Conservation (phyloP, 1,284 basidiomycete genomes). For the Athelia sp. region DNA sequence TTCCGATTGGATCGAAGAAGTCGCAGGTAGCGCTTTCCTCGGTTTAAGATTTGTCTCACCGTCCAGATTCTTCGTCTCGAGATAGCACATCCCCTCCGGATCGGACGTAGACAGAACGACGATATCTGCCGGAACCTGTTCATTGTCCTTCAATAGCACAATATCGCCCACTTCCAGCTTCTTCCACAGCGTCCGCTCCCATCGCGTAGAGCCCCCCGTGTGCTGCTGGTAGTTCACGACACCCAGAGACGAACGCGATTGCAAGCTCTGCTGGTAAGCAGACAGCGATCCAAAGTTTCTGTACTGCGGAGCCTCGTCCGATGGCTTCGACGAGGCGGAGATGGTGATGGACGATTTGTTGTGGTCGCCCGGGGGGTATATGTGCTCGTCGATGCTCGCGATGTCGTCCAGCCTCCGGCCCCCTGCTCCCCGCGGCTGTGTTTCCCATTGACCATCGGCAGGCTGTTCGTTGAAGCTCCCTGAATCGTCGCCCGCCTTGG, state of each 20-base stretch:
- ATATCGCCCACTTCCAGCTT: conserved; percentile 98
- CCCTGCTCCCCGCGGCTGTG: conserved; percentile 29
- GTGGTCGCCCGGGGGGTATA: conserved; percentile 48
- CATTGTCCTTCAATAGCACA: conserved; percentile 87
- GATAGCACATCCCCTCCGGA: conserved; percentile 78
- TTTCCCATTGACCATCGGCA: conserved; percentile 34
- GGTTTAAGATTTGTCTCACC: conserved; percentile 97
- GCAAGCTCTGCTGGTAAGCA: conserved; percentile 51
- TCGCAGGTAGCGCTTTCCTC: conserved; percentile 74
- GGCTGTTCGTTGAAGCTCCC: conserved; percentile 35
- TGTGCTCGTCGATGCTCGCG: conserved; percentile 54
- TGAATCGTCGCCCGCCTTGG: conserved; percentile 40
- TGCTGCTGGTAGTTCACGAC: conserved; percentile 78
- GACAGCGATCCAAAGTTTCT: conserved; percentile 30
- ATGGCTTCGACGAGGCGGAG: conserved; percentile 25
- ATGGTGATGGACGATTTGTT: conserved; percentile 28
- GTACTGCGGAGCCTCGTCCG: not conserved
- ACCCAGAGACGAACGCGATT: conserved; percentile 51
- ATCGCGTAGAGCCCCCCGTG: conserved; percentile 69
- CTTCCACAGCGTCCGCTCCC: conserved; percentile 98
- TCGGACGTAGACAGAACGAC: conserved; percentile 87
- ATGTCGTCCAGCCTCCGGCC: conserved; percentile 61
- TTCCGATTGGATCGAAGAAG: conserved; percentile 74
- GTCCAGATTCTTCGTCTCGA: conserved; percentile 95
- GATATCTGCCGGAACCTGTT: conserved; percentile 94